Percentiles rank a stretch among this genome's conserved stretches.
Conservation (phyloP, 116 monocot species). For the Posidonia oceanica region DNA sequence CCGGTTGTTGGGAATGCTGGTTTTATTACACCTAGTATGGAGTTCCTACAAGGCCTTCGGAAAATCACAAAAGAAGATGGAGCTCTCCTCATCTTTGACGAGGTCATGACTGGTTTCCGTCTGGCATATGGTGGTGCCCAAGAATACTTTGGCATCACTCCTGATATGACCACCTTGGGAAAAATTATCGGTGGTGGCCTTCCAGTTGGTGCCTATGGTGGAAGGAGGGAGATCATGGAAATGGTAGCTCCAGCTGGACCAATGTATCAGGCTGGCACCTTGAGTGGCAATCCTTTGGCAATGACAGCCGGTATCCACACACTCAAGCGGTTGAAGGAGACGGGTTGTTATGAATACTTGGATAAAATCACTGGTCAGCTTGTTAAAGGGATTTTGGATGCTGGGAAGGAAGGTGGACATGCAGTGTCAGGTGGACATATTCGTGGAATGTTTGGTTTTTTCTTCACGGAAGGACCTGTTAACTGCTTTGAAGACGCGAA, state of each 20-base stretch:
- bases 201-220: constrained; percentile 74
- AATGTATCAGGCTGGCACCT: constrained; percentile 66
- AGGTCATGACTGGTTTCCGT: constrained; percentile 77
- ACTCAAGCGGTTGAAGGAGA: constrained; percentile 37
- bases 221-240: constrained; percentile 63
- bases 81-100: constrained; percentile 60
- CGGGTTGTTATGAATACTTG: constrained; percentile 51
- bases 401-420: constrained; percentile 42
- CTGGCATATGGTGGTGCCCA: constrained; percentile 74
- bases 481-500: constrained; percentile 58
- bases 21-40: constrained; percentile 44
- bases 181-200: constrained; percentile 69
- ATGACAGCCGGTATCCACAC: constrained; percentile 82
- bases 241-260: constrained; percentile 81
- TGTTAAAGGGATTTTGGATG: constrained; percentile 39
- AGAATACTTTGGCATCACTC: constrained; percentile 56
- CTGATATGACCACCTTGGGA: constrained; percentile 60
- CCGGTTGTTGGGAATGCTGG: constrained; percentile 77
- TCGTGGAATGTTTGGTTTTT: constrained; percentile 68
- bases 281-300: constrained; percentile 66
- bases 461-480: constrained; percentile 54
- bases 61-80: constrained; percentile 43
- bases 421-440: constrained; percentile 54
- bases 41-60: constrained; percentile 37
- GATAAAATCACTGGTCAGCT: constrained; percentile 50